Conservation (phyloP, 371 early-diverging fungal genomes). For the Mucor velutinosus region DNA sequence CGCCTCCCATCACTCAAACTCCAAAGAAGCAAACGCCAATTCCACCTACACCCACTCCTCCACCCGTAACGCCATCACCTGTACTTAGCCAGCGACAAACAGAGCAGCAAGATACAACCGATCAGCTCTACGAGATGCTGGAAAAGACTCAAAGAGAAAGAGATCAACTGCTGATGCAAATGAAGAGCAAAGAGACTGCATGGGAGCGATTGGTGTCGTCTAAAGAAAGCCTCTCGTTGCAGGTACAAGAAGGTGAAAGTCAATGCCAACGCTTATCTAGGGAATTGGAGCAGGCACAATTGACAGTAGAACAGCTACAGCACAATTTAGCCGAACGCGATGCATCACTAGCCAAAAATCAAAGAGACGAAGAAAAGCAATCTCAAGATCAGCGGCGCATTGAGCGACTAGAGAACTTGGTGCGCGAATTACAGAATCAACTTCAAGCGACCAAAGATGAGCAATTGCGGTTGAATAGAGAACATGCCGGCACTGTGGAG, state of each 20-base stretch:
- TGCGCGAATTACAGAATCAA: conserved; percentile 33
- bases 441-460: conserved; percentile 12
- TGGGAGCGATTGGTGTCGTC: conserved; percentile 46
- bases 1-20: background rate
- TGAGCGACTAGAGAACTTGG: conserved; percentile 33
- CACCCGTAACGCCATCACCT: background rate
- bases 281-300: conserved; percentile 13
- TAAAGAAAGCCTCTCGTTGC: conserved; percentile 42
- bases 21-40: background rate
- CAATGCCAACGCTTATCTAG: conserved; percentile 24
- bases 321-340: conserved; percentile 16
- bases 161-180: conserved; percentile 23
- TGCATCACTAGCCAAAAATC: conserved; percentile 26
- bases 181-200: conserved; percentile 42
- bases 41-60: conserved; percentile 4
- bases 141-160: conserved; percentile 39
- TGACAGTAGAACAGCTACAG: conserved; percentile 3
- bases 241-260: conserved; percentile 32
- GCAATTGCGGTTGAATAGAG: conserved; percentile 15
- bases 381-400: conserved; percentile 37
- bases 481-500: conserved; percentile 35
- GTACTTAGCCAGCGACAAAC: background rate
- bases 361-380: conserved; percentile 28
- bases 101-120: conserved; percentile 12
- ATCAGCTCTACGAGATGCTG: conserved; percentile 33